Evolutionary conservation across 1,284 basidiomycete genomes (phyloP), one percentile per base, ranked within the genome.

Genomic region (Neotropicomus parvogracilis): DNA sequence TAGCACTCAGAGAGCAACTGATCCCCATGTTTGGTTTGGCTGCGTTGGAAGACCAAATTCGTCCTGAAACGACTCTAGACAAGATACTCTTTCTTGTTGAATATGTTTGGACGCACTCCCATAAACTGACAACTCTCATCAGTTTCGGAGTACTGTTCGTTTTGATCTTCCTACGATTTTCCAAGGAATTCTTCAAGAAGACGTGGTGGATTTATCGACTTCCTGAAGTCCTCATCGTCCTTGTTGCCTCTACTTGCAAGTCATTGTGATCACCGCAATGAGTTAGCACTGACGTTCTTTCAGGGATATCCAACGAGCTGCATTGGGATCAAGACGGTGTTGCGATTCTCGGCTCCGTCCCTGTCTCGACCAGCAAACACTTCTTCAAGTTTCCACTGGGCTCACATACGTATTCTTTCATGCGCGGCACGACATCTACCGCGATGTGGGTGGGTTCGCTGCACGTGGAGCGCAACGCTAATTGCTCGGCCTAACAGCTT

Each of bases 211-310:
- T 92, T 33, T 82, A 87, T 57, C 85, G 85, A 16, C 59, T 97
- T 14, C 92, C 94, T 0, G 94, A 97, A 64, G 91, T 97, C 21
- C 71, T 89, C 40, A 56, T 88, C 6, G 78, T 83, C 16, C 92
- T 95, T 3, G 78, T 91, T 3, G 67, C 80, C 1, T 87, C 89
- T 0, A 95, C 91, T 1, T 58, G 91, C 93, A 62, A 59, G 85
- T 73, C 27, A 6, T 44, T 8, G 19, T 43, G 24, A 46, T 42
- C 35, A 21, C 32, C 34, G 40, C 32, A 3, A 1, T 28, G 26
- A n/a, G 8, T 29, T 8, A 39, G 26, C 41, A 33, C 38, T 36
- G 35, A 46, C 42, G 28, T 35, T 38, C 32, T 33, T 31, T 9
- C 53, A 94, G 90, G 85, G 35, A 60, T 95, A 27, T 88, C 79